These are phyloP conservation scores for Aspergillus oerlinghausenensis DNA, from an alignment of 2,329 filamentous ascomycete species.

Conservation along the genomic window DNA sequence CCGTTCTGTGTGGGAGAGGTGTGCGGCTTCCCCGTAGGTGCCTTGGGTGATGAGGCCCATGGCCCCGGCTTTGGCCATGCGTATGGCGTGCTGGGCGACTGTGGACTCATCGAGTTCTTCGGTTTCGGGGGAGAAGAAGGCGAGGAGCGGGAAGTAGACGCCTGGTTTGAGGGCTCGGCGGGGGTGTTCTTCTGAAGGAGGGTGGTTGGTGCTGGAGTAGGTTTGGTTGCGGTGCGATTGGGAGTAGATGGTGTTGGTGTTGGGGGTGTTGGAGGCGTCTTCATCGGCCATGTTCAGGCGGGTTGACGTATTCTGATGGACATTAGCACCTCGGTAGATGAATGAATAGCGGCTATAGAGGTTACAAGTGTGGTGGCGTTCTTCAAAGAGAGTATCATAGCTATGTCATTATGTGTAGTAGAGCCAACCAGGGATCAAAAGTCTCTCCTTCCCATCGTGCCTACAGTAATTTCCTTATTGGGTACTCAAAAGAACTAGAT, in stretches of 20 bases:
- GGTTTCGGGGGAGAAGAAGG: slow-evolving; percentile 60
- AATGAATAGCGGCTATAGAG: no score
- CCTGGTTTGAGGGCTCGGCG: slow-evolving; percentile 41
- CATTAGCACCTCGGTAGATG: no score
- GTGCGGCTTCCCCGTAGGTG: slow-evolving; percentile 78
- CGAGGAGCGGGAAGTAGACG: slow-evolving; percentile 69
- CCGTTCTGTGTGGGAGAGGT: slow-evolving; percentile 67
- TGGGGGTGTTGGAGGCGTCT: background rate
- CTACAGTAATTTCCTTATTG: background rate
- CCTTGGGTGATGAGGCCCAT: slow-evolving; percentile 72
- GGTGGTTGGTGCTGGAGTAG: background rate
- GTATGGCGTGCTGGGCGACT: slow-evolving; percentile 57
- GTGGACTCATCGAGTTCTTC: slow-evolving; percentile 64
- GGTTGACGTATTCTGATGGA: background rate
- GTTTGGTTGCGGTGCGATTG: background rate
- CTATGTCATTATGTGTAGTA: background rate
- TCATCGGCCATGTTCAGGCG: background rate
- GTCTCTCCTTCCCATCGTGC: background rate
- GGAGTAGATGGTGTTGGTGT: background rate
- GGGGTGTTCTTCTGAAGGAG: background rate
- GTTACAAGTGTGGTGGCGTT: no score
- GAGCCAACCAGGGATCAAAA: background rate
- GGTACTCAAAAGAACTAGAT: no score
- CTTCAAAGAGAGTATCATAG: background rate
- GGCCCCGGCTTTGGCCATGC: slow-evolving; percentile 67